Evolutionary conservation across 352 stramenopile genomes (phyloP).

Genomic region (Phytophthora nicotianae): DNA sequence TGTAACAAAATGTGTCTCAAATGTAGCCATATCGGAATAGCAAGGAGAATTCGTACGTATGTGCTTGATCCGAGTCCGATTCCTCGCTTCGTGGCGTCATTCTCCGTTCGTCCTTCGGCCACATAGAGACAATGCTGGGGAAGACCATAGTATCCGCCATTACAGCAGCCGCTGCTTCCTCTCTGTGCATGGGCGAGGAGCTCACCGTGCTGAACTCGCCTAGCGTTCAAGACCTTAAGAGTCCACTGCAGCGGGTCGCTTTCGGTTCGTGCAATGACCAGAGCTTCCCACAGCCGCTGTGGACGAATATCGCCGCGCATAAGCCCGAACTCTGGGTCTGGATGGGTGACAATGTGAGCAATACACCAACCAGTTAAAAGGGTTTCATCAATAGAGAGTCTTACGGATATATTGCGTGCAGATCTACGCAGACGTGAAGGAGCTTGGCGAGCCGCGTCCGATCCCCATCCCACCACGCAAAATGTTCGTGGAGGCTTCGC

Average conservation of each 20-base stretch:
- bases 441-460: constrained; percentile 50
- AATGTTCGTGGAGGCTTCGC: constrained; percentile 63
- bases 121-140: constrained; percentile 3
- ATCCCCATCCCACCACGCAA: constrained; percentile 49
- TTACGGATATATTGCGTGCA: constrained; percentile 17
- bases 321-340: constrained; percentile 83
- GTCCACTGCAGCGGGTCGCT: constrained; percentile 57
- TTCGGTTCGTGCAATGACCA: constrained; percentile 91
- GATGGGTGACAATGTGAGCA: constrained; percentile 86
- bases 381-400: constrained; percentile 1
- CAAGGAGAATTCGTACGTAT: constrained; percentile 29
- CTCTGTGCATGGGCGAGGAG: constrained; percentile 14
- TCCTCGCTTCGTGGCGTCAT: constrained; percentile 12
- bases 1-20: constrained; percentile 2
- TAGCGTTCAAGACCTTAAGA: constrained; percentile 51
- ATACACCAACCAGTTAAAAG: background rate
- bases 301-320: constrained; percentile 60
- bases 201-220: constrained; percentile 21
- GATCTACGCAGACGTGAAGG: constrained; percentile 82
- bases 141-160: constrained; percentile 15
- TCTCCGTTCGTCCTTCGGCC: background rate
- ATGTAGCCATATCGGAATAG: constrained; percentile 29
- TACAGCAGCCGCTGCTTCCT: constrained; percentile 20
- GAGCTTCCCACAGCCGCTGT: constrained; percentile 82
- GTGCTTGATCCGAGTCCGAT: constrained; percentile 2